phyloP scores from a whole-genome alignment of 176 grass and related monocot species.

The Oryza rufipogon region DNA sequence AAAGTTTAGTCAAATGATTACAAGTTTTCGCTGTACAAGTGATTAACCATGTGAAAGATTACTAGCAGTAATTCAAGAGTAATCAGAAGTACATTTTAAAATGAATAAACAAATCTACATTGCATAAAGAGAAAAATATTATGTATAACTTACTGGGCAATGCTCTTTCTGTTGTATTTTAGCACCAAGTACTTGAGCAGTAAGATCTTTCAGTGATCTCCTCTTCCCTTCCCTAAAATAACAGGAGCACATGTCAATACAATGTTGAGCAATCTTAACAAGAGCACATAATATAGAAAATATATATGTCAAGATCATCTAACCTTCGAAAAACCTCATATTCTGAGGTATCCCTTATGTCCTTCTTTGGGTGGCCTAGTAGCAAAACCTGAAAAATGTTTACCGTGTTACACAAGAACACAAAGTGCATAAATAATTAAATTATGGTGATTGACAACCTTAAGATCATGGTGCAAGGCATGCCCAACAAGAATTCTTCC shows the following conservation, averaged over 20 bases:
- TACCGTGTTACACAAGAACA: slow-evolving; percentile 41
- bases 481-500: slow-evolving; percentile 83
- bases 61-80: not conserved
- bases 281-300: slow-evolving; percentile 25
- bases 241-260: slow-evolving; percentile 32
- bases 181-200: slow-evolving; percentile 83
- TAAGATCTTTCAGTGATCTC: slow-evolving; percentile 83
- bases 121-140: not conserved
- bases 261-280: slow-evolving; percentile 29
- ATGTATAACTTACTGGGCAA: slow-evolving; percentile 58
- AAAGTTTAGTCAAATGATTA: not conserved
- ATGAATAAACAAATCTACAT: not conserved
- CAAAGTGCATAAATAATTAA: slow-evolving; percentile 7
- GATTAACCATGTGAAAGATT: not conserved
- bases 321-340: slow-evolving; percentile 81
- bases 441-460: slow-evolving; percentile 49
- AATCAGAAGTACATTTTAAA: not conserved
- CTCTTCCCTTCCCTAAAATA: slow-evolving; percentile 61
- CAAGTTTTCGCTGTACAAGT: not conserved
- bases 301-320: slow-evolving; percentile 18
- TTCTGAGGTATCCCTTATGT: slow-evolving; percentile 85
- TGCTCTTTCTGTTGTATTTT: slow-evolving; percentile 85
- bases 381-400: slow-evolving; percentile 61
- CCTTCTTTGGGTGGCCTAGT: slow-evolving; percentile 87
- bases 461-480: slow-evolving; percentile 98